These are phyloP conservation scores for Rutidosis leptorrhynchoides DNA, from an alignment of 129 eudicot genomes.

Conservation along the genomic window DNA sequence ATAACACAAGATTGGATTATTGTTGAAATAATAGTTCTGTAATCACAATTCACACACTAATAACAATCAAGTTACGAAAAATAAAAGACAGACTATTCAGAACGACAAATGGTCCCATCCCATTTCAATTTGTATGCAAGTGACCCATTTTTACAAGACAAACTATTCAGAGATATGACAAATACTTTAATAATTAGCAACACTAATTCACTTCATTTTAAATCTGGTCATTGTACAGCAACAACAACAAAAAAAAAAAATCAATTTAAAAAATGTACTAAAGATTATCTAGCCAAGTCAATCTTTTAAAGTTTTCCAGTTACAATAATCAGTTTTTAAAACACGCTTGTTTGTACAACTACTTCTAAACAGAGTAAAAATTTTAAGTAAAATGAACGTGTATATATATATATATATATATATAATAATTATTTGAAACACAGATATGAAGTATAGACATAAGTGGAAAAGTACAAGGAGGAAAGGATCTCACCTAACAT, in stretches of 20 bases:
- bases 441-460: not conserved
- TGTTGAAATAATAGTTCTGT: no score
- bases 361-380: not conserved
- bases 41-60: no score
- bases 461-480: slow-evolving; percentile 16
- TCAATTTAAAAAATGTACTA: not conserved
- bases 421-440: not conserved
- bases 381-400: not conserved
- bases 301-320: not conserved
- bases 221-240: not conserved
- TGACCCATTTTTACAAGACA: not conserved
- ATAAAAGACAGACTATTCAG: no score
- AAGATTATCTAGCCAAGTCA: not conserved
- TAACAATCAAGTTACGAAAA: no score
- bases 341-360: not conserved
- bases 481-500: not conserved
- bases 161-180: not conserved
- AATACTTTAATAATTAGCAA: not conserved
- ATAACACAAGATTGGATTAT: no score
- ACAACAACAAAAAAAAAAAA: no score
- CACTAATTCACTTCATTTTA: not conserved
- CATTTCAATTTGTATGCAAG: not conserved
- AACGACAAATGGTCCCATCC: slow-evolving; percentile 7
- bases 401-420: no score
- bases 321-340: not conserved